A percentile compares a stretch with the other conserved stretches of the same genome.
Evolutionary conservation across 2,329 filamentous ascomycete species (phyloP).

Genomic region (Colletotrichum truncatum): DNA sequence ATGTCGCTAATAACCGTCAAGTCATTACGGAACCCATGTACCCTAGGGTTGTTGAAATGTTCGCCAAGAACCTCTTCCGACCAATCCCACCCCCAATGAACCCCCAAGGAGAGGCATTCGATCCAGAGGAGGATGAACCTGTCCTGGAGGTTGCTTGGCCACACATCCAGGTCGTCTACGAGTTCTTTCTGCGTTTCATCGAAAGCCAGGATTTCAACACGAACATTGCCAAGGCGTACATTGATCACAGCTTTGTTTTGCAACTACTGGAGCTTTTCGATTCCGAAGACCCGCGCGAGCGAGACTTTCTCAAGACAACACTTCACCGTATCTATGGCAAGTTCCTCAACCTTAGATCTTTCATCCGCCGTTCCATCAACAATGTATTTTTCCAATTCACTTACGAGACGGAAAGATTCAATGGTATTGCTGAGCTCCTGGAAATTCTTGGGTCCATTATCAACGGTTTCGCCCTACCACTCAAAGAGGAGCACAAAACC

Average conservation of each 20-base stretch:
- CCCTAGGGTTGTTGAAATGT: slow-evolving; percentile 98
- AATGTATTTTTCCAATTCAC: slow-evolving; percentile 99
- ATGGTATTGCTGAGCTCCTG: slow-evolving; percentile 94
- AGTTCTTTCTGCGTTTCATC: slow-evolving; percentile 98
- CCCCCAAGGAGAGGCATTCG: slow-evolving; percentile 96
- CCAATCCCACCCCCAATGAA: slow-evolving; percentile 98
- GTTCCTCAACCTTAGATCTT: slow-evolving; percentile 96
- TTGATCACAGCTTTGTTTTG: slow-evolving; percentile 97
- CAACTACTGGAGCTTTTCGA: slow-evolving; percentile 98
- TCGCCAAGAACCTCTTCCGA: slow-evolving; percentile 97
- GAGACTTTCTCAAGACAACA: slow-evolving; percentile 98
- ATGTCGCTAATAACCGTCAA: slow-evolving; percentile 97
- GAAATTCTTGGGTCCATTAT: slow-evolving; percentile 99
- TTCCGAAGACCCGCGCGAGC: slow-evolving; percentile 94
- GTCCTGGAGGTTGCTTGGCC: slow-evolving; percentile 99
- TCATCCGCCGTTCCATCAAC: slow-evolving; percentile 98
- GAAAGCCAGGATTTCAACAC: slow-evolving; percentile 99
- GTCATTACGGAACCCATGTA: slow-evolving; percentile 99
- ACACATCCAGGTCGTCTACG: slow-evolving; percentile 98
- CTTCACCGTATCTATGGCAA: slow-evolving; percentile 98
- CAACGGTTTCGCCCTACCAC: slow-evolving; percentile 94
- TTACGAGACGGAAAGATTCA: slow-evolving; percentile 98
- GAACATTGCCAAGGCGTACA: slow-evolving; percentile 98
- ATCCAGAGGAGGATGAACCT: slow-evolving; percentile 97
- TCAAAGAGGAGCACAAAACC: slow-evolving; percentile 99